A percentile compares a stretch with the other conserved stretches of the same genome.
Evolutionary conservation across 2,329 filamentous ascomycete genomes (phyloP).

Genomic region (Beauveria sp.): DNA sequence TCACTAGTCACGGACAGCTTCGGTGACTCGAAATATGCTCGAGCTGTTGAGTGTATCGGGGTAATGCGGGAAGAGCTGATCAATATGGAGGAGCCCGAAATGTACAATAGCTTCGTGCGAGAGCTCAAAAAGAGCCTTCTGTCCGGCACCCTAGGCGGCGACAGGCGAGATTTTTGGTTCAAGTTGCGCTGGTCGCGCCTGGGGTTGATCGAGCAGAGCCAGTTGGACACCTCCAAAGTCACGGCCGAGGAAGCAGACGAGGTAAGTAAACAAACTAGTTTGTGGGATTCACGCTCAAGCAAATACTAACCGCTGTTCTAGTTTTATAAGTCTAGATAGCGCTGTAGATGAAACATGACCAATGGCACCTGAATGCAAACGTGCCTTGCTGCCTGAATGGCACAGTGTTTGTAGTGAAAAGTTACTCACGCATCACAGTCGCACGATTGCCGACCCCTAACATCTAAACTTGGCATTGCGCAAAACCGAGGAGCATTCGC

Average conservation of each 20-base stretch:
- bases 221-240: conserved; percentile 58
- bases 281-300: background rate
- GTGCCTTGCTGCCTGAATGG: background rate
- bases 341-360: background rate
- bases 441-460: background rate
- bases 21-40: conserved; percentile 66
- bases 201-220: conserved; percentile 62
- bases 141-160: conserved; percentile 63
- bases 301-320: conserved; percentile 21
- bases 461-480: background rate
- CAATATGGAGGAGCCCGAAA: conserved; percentile 62
- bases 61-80: conserved; percentile 73
- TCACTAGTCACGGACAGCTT: conserved; percentile 64
- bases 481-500: too few species aligned
- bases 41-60: conserved; percentile 66
- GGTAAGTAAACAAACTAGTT: conserved; percentile 28
- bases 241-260: conserved; percentile 63
- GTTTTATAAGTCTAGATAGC: conserved; percentile 31
- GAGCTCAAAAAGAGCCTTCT: conserved; percentile 67
- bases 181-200: conserved; percentile 58
- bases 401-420: background rate
- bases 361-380: background rate
- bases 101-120: conserved; percentile 69
- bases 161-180: conserved; percentile 79
- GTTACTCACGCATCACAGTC: background rate